Evolutionary conservation across 148 eudicot species (phyloP), one percentile per base, ranked within the genome.

Genomic region (Pharnaceum exiguum): DNA sequence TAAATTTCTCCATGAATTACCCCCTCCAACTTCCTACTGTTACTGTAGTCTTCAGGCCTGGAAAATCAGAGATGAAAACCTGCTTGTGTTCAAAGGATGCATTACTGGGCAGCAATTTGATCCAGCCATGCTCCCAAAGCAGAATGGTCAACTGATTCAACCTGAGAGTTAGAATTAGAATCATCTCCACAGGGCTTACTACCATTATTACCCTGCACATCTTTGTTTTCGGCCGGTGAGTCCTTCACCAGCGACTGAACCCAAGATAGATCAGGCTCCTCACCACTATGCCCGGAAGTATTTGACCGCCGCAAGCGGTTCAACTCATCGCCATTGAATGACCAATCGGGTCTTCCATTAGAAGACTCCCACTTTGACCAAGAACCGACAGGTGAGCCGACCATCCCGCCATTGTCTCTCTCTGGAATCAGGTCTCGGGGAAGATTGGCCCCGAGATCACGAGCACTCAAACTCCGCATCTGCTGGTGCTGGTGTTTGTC

Each of bases 221-320:
- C 75, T 58, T 71, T 70, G 28, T 57, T 67, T 18, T 65, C 77
- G 0, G 60, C 48, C 17, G 87, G 82, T 50, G 84, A 67, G 36
- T 83, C 88, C 45, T 79, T 82, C 48, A 82, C 87, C 39, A 82
- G 63, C 7, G 87, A 79, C 29, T 79, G 83, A 27, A 82, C 81
- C 87, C 87, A 82, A 4, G 87, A 75, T 0, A 82, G 59, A 47
- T 82, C 81, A 2, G 84, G 87, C 68, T 78, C 86, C 50, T 81
- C 86, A 1, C 68, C 76, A 6, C 57, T 60, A 23, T 63, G 63
- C 38, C 82, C 79, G 26, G 38, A n/a, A 0, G 75, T 65, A 11
- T 60, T 46, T 25, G 87, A 70, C 32, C 79, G 66, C 24, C 66
- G 65, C 52, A 71, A 25, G 7, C 68, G 49, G 37, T 70, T 65